These are phyloP conservation scores for Phoma herbarum DNA, from an alignment of 2,329 filamentous ascomycete species.

Conservation along the genomic window DNA sequence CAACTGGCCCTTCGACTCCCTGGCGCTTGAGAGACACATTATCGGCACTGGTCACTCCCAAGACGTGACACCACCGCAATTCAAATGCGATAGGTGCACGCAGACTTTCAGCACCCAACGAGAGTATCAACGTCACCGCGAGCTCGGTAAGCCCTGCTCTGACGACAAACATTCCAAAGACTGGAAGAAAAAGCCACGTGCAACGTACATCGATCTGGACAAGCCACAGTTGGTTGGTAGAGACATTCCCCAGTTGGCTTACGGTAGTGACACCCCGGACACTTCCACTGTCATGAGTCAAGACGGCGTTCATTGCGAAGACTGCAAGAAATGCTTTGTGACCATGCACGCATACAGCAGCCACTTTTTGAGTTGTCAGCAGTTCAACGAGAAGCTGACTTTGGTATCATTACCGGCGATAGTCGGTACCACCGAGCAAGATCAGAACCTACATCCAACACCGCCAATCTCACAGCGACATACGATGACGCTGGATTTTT, in stretches of 20 bases:
- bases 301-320: slow-evolving; percentile 22
- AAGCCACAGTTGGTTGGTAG: slow-evolving; percentile 11
- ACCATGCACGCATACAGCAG: slow-evolving; percentile 25
- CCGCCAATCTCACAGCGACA: neutral
- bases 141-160: slow-evolving; percentile 24
- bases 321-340: slow-evolving; percentile 34
- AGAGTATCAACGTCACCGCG: slow-evolving; percentile 24
- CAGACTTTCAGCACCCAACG: slow-evolving; percentile 20
- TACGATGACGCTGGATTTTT: neutral
- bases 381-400: neutral
- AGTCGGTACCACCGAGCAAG: neutral
- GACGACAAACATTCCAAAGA: slow-evolving; percentile 20
- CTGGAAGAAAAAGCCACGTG: slow-evolving; percentile 9
- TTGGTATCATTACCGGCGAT: neutral
- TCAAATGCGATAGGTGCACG: slow-evolving; percentile 25
- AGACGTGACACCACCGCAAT: neutral
- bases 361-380: slow-evolving; percentile 38
- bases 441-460: neutral
- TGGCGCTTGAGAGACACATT: slow-evolving; percentile 34
- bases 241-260: slow-evolving; percentile 1
- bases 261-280: slow-evolving; percentile 16
- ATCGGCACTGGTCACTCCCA: slow-evolving; percentile 23
- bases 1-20: slow-evolving; percentile 14
- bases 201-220: slow-evolving; percentile 25
- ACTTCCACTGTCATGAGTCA: slow-evolving; percentile 19